A percentile compares a stretch with the other conserved stretches of the same genome.
Evolutionary conservation across 805 yeast species (phyloP).

Genomic region (Wickerhamomyces rabaulensis): DNA sequence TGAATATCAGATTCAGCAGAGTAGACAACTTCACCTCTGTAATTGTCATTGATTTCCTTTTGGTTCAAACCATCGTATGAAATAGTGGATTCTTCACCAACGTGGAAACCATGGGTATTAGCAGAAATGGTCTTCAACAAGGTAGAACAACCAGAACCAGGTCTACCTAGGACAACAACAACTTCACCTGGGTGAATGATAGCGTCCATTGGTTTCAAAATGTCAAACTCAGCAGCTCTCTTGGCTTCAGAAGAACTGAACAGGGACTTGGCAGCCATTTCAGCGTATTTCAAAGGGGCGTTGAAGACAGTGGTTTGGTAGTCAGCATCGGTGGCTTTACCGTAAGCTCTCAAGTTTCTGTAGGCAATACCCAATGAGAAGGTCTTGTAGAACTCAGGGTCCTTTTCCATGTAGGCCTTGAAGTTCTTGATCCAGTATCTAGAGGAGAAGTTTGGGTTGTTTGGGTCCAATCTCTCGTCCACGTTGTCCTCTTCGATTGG

Average conservation of each 20-base stretch:
- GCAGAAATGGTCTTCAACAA: slow-evolving; percentile 54
- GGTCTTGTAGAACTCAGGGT: slow-evolving; percentile 54
- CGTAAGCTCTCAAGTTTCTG: slow-evolving; percentile 52
- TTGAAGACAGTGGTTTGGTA: slow-evolving; percentile 55
- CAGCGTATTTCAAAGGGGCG: slow-evolving; percentile 21
- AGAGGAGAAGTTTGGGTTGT: too few relatives aligned
- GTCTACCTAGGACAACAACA: slow-evolving; percentile 69
- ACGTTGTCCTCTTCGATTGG: too few relatives aligned
- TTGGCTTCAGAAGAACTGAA: slow-evolving; percentile 11
- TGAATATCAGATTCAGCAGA: slow-evolving; percentile 66
- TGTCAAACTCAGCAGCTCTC: slow-evolving; percentile 31
- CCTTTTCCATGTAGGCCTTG: slow-evolving; percentile 40
- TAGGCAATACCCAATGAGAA: slow-evolving; percentile 51
- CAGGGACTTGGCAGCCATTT: slow-evolving; percentile 8
- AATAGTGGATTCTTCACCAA: slow-evolving; percentile 41
- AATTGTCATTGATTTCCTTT: slow-evolving; percentile 44
- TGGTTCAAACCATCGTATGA: slow-evolving; percentile 52
- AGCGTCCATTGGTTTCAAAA: slow-evolving; percentile 62
- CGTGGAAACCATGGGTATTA: slow-evolving; percentile 56
- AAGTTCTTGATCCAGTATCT: too few relatives aligned
- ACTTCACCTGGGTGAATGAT: slow-evolving; percentile 56
- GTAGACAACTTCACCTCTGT: slow-evolving; percentile 65
- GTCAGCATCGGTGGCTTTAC: slow-evolving; percentile 48
- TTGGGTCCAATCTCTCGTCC: too few relatives aligned
- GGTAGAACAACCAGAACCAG: slow-evolving; percentile 77